Conservation (phyloP, 306 rosid species). For the Pueraria montana region DNA sequence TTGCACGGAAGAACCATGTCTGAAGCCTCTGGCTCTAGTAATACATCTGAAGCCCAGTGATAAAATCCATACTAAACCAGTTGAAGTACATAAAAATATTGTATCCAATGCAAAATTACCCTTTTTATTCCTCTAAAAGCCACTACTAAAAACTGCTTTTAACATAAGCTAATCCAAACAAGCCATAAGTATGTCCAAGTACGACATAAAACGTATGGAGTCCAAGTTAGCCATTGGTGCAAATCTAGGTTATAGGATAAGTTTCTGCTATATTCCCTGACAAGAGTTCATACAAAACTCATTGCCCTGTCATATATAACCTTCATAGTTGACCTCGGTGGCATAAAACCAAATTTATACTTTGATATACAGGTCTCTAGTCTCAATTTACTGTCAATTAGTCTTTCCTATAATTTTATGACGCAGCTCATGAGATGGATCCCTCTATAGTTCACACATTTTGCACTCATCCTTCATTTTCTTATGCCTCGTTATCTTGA, state of each 20-base stretch:
- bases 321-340: not conserved
- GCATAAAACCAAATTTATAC: not conserved
- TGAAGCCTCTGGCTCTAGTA: not conserved
- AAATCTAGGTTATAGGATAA: not conserved
- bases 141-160: not conserved
- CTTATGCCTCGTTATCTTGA: conserved; percentile 1
- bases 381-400: not conserved
- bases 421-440: not conserved
- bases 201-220: not conserved
- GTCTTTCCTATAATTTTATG: not conserved
- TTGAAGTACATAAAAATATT: not conserved
- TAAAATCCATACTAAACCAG: not conserved
- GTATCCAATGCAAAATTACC: not conserved
- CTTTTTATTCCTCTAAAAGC: not conserved
- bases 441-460: not conserved
- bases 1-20: not conserved
- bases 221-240: not conserved
- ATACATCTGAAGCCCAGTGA: not conserved
- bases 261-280: not conserved
- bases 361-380: conserved; percentile 22
- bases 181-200: not conserved
- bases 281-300: not conserved
- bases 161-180: not conserved
- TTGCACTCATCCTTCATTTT: conserved; percentile 24
- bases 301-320: not conserved